Evolutionary conservation across 2,329 filamentous ascomycete species (phyloP), one percentile per base, ranked within the genome.

Genomic region (Aciculosporium take): DNA sequence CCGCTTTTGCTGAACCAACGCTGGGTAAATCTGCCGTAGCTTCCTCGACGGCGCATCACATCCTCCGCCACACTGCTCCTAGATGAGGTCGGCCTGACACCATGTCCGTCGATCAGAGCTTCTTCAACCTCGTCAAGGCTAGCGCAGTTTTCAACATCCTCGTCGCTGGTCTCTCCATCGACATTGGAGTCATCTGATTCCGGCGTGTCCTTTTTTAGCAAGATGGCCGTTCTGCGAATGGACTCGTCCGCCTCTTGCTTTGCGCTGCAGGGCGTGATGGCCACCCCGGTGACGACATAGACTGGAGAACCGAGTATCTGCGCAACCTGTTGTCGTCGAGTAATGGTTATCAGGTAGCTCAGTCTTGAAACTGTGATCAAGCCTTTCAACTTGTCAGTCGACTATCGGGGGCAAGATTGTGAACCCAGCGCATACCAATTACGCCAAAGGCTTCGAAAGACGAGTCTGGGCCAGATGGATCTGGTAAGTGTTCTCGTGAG

Each of bases 1-100:
- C 84, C 87, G 46, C 78, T 81, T 48, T 76, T 79, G 33, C 85
- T 91, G 56, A 96, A 91, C 91, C 91, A 98, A 45, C 81, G 79
- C 47, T 87, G 76, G 0, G 89, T 85, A 57, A 96, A 95, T 29
- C 84, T 72, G 4, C 88, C 89, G 58, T 95, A 96, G 47, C 79
- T 79, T 0, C 88, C 87, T 51, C 78, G 81, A 43, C 76, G 79
- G 29, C 79, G 76, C 41, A 95, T 89, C 1, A 96, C 88, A 63
- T 96, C 84, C 59, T 94, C 79, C 0, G 82, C 86, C 45, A 95
- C 79, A 49, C 80, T 87, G 48, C 71, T 79, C 28, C 60, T 62
- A 7, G 56, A 55, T 4, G 61, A 56, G 33, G 55, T 53, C 10
- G 57, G 47, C 8, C 54, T 51, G 0, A 57, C 48, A 24, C 62